These are phyloP conservation scores for Zalaria obscura DNA, from an alignment of 2,329 filamentous ascomycete species.

Conservation along the genomic window DNA sequence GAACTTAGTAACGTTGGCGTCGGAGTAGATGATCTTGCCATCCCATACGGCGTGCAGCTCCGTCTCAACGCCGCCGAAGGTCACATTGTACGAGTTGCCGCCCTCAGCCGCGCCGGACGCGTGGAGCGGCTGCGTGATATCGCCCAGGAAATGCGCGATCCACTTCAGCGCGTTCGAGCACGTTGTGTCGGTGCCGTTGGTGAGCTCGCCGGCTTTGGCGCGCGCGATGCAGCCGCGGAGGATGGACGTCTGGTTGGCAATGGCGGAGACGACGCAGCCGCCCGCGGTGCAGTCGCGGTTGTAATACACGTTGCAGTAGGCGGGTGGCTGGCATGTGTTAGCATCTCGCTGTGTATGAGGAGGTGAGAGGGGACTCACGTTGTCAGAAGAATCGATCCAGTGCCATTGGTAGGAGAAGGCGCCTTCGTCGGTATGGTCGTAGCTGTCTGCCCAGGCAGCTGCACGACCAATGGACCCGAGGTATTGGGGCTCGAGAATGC, in stretches of 20 bases:
- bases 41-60: slow-evolving; percentile 28
- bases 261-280: slow-evolving; percentile 27
- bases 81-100: slow-evolving; percentile 23
- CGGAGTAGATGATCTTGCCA: slow-evolving; percentile 22
- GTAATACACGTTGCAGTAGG: slow-evolving; percentile 21
- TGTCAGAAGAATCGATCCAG: slow-evolving; percentile 24
- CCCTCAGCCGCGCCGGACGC: slow-evolving; percentile 22
- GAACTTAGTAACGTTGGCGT: slow-evolving; percentile 19
- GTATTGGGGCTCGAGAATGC: slow-evolving; percentile 25
- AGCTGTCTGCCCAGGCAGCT: slow-evolving; percentile 25
- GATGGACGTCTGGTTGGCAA: slow-evolving; percentile 26
- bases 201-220: slow-evolving; percentile 12
- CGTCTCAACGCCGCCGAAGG: slow-evolving; percentile 18
- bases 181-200: slow-evolving; percentile 17
- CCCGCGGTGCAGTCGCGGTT: slow-evolving; percentile 21
- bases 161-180: slow-evolving; percentile 28
- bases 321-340: slow-evolving; percentile 8
- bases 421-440: slow-evolving; percentile 23
- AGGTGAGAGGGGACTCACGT: slow-evolving; percentile 2
- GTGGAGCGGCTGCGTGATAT: slow-evolving; percentile 27
- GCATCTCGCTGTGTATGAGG: not conserved
- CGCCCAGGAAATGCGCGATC: slow-evolving; percentile 26
- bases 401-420: slow-evolving; percentile 28
- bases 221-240: slow-evolving; percentile 19
- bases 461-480: slow-evolving; percentile 23